Base-by-base conservation (phyloP, 805 yeast species). In the Schwanniomyces occidentalis region DNA sequence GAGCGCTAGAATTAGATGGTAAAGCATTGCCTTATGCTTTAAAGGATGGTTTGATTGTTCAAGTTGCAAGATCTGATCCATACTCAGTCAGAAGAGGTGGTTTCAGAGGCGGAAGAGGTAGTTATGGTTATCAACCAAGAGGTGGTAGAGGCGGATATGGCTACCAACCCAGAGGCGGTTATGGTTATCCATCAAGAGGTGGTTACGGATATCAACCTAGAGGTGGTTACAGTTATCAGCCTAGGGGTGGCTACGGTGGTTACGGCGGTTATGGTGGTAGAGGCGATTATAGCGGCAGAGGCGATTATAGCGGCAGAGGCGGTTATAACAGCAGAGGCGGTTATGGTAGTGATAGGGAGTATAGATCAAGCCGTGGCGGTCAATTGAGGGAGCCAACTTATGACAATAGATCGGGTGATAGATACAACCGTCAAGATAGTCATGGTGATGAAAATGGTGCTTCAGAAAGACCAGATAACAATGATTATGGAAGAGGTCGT, bases 1-100 rank as follows among this genome's bases (percentile, higher is more conserved):
- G 64, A 23, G 82, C 83, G 7, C 48, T 80, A 12, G 69, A 63
- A 25, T 51, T 74, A 31, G 63, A 70, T 42, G 72, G 71, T n/a
- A 65, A 71, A 42, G 63, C 66, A 12, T 53, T 73, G 23, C 67
- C 73, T 1, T 58, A 65, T 27, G 61, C 76, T 38, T 48, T 55
- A 27, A 56, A 57, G 15, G 66, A 58, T 16, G 73, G 71, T 4
- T 58, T 78, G 40, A 65, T 60, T 16, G 78, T 78, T 18, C 78
- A 77, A 55, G 60, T 73, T 58, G 83, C 83, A 6, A 70, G 72
- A 47, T 73, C 78, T 10, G 75, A 75, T 41, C 81, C 82, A 5
- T 70, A 61, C 41, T 56, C 66, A 8, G 44, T 56, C 10, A 63
- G 75, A 53, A 45, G 63, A 33, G 61, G 63, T 10, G 45, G 54